Evolutionary conservation across 768 basidiomycete genomes (phyloP), one percentile per base, ranked within the genome.

Genomic region (Tulasnella sp.): DNA sequence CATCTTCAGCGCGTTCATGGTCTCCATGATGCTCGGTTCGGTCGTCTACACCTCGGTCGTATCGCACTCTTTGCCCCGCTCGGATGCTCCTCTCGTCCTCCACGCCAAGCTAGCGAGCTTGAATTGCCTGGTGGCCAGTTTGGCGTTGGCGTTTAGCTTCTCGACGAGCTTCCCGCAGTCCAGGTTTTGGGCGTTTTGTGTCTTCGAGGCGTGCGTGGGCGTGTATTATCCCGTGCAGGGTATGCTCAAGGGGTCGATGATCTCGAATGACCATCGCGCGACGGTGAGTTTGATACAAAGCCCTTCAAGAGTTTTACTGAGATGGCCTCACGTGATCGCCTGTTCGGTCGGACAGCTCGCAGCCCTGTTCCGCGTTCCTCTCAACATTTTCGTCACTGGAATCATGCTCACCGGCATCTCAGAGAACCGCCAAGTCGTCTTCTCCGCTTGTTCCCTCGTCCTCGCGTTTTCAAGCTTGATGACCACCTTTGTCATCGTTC

Each of bases 211-310:
- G 17, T 90, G 88, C 77, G 90, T 91, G 7, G 90, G 90, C 62
- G 85, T 89, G 86, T 91, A 91, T 77, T 91, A 91, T 76, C 90
- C 90, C 29, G 85, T 90, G 36, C 90, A 91, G 72, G 90, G 90
- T 35, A 90, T 89, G 84, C 79, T 91, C 22, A 83, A 88, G 44
- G 88, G 89, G 29, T 82, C 83, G 1, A 78, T 91, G 69, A 87
- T 91, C 14, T 81, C 87, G 0, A 87, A 91, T 73, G 90, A 90
- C 76, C 86, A 90, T 75, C 85, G 90, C 17, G 90, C 90, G 0
- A 91, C 90, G 68, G 89, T 90, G 74, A 75, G 86, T 78, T n/a
- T 19, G 47, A 11, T 8, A 19, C 12, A 19, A 4, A 64, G 3
- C 32, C 12, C 9, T 11, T 39, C 8, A n/a, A n/a, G n/a, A n/a